Conservation (phyloP, 495 filamentous ascomycete species). For the Tirmania nivea region DNA sequence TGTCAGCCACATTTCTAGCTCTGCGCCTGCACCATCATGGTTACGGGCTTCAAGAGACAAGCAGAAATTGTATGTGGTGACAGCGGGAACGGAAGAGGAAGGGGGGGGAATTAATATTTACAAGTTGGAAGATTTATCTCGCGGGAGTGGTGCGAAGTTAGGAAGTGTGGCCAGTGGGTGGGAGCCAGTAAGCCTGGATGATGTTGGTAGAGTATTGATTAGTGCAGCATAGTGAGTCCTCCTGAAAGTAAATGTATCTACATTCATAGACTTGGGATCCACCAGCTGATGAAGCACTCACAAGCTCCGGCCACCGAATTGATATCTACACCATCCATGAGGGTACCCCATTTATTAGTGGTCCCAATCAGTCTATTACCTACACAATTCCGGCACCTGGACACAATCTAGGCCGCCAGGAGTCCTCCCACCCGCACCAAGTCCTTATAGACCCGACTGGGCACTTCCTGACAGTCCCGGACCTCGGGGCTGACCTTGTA, state of each 20-base stretch:
- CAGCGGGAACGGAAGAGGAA: neutral
- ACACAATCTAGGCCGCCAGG: slow-evolving; percentile 32
- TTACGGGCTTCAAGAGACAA: slow-evolving; percentile 3
- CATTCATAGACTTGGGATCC: too few relatives aligned
- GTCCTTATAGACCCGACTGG: slow-evolving; percentile 50
- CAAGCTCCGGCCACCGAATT: slow-evolving; percentile 6
- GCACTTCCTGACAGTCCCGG: slow-evolving; percentile 41
- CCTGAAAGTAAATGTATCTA: too few relatives aligned
- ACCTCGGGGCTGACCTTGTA: slow-evolving; percentile 50
- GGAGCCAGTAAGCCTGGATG: slow-evolving; percentile 8
- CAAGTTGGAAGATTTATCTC: neutral
- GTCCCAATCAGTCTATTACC: slow-evolving; percentile 25
- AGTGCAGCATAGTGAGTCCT: slow-evolving; percentile 10
- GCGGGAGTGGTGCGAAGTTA: slow-evolving; percentile 7
- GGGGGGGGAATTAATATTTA: slow-evolving; percentile 9
- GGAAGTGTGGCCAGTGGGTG: neutral
- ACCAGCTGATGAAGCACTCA: too few relatives aligned
- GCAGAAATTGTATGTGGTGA: slow-evolving; percentile 10
- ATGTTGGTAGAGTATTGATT: slow-evolving; percentile 2
- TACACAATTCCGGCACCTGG: slow-evolving; percentile 31
- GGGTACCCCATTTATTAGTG: slow-evolving; percentile 3
- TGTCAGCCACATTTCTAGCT: neutral
- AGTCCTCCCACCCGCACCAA: slow-evolving; percentile 46
- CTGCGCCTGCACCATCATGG: slow-evolving; percentile 9
- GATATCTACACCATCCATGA: slow-evolving; percentile 3